Evolutionary conservation across 2,329 filamentous ascomycete genomes (phyloP), one percentile per base, ranked within the genome.

Genomic region (Apiospora saccharicola): DNA sequence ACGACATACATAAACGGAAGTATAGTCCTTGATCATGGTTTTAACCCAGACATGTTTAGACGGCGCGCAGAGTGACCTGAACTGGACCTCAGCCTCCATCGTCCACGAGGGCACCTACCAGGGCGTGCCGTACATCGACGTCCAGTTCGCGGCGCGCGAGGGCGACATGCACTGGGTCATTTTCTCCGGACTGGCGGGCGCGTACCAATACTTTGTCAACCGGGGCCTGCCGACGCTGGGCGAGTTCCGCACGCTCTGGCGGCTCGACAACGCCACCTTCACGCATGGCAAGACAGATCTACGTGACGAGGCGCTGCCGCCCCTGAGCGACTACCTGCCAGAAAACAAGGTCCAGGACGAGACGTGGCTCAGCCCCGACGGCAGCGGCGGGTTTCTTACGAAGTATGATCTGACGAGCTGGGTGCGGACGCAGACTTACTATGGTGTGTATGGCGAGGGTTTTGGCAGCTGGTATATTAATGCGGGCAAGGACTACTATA

Each of bases 161-260:
- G 86, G 85, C 8, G 86, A 87, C 70, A 82, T 88, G 71, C 86
- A 88, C 73, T 88, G 86, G 86, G 84, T 88, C 14, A 85, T 88
- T 71, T 83, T 84, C 73, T 81, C 84, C 3, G 82, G 83, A 22
- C 82, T 87, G 1, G 79, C 83, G 2, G 86, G 86, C n/a, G 85
- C 86, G n/a, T 88, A 88, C 75, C 86, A 88, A 71, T 88, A 88
- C 78, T 86, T 88, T 69, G 84, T 88, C 72, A 88, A 88, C 75
- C 84, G 80, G 69, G 84, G 81, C 4, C 78, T 88, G 4, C 85
- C 86, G 0, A 80, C 79, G 0, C 80, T 88, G 8, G 85, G 86
- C 68, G 85, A 87, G 73, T 87, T 87, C 75, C 80, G 87, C 26
- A 87, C 86, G 0, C 80, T 88, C 1, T 87, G 84, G 82, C 82